Evolutionary conservation across 2,329 filamentous ascomycete genomes (phyloP).

Genomic region (Trichoderma simmonsii): DNA sequence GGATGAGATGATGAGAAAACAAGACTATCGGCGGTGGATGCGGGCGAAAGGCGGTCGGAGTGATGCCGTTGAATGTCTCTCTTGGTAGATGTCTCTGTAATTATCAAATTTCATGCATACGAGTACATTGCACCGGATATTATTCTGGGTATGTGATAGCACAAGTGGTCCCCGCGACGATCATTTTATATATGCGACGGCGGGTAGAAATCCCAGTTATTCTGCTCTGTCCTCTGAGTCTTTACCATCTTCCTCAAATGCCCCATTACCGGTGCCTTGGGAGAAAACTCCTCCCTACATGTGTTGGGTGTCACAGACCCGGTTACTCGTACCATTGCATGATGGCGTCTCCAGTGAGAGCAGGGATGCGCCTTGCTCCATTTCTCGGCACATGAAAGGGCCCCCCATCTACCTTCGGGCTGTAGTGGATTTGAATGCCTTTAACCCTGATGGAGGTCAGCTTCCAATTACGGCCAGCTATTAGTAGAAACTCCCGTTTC

Average conservation of each 20-base stretch:
- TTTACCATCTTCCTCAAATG: background rate
- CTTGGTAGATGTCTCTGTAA: background rate
- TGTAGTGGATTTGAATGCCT: background rate
- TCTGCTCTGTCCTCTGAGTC: background rate
- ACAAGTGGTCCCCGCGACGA: background rate
- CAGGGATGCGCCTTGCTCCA: background rate
- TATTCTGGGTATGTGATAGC: background rate
- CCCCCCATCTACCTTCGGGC: background rate
- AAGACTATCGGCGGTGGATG: background rate
- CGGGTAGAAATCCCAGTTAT: background rate
- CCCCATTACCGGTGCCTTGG: background rate
- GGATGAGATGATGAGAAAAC: background rate
- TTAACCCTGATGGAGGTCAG: background rate
- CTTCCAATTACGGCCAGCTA: background rate
- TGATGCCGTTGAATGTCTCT: background rate
- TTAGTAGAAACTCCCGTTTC: background rate
- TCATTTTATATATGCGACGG: background rate
- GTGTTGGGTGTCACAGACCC: background rate
- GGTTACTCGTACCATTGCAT: background rate
- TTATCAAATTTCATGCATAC: background rate
- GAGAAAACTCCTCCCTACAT: background rate
- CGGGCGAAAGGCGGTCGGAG: background rate
- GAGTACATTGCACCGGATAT: background rate
- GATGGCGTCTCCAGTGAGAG: background rate
- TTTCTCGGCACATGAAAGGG: background rate